Evolutionary conservation across 306 rosid genomes (phyloP), one percentile per base, ranked within the genome.

Genomic region (Casuarina glauca): DNA sequence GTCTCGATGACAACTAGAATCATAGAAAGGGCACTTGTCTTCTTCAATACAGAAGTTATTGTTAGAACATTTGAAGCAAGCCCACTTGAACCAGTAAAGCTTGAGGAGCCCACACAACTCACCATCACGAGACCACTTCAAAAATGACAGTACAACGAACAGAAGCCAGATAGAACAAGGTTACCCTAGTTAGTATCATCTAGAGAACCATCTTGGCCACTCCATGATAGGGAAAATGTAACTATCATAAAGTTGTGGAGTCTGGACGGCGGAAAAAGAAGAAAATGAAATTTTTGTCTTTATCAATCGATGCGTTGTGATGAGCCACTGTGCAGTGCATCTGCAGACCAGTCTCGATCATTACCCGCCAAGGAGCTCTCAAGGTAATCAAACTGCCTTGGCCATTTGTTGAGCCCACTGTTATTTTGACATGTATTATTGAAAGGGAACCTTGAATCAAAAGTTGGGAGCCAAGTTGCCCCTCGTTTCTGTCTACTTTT

Each of bases 141-240:
- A 70, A 48, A 70, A 15, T 16, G 1, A 32, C 54, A 5, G 43
- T 11, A 36, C 43, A 20, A 48, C 9, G 4, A 42, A 46, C n/a
- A 19, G 44, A 19, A 3, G 26, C 57, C 50, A 76, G 57, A 64
- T 80, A 73, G 58, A 84, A 72, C 74, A 50, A 71, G 60, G 53
- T 69, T 80, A 78, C 82, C 87, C 85, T 46, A 46, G 9, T 7
- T 6, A 1, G 12, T 46, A 26, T 26, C 32, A 26, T 10, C 51
- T 9, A 48, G 50, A 46, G 50, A 46, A 46, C 50, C 50, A 46
- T 46, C 50, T 46, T 46, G 50, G 50, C 2, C 11, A 46, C 11
- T 6, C 50, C 9, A 7, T 46, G 12, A 46, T 46, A 46, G 9
- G 50, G 1, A 26, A 26, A 26, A 26, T 26, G 32, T 26, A 26